These are phyloP conservation scores for Verticillium zaregamsianum DNA, from an alignment of 2,329 filamentous ascomycete species.

Conservation along the genomic window DNA sequence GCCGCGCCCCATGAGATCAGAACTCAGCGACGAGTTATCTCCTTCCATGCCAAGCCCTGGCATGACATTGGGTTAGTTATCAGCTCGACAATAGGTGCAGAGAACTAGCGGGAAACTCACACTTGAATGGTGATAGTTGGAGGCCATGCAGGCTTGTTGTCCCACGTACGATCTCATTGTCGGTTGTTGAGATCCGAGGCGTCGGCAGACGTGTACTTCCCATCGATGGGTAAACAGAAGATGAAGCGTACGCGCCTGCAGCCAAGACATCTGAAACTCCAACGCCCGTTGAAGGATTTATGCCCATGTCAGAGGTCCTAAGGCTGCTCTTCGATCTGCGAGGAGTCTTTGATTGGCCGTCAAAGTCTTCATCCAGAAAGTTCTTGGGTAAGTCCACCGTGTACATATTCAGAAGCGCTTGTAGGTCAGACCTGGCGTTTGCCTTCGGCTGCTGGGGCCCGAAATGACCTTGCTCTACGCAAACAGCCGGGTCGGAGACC, in stretches of 20 bases:
- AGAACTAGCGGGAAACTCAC: constrained; percentile 15
- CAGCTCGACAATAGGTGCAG: background rate
- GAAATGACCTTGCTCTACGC: background rate
- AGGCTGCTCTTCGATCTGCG: too few relatives aligned
- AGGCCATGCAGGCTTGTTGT: constrained; percentile 28
- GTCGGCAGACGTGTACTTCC: constrained; percentile 4
- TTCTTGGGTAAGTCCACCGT: background rate
- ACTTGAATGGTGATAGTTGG: constrained; percentile 28
- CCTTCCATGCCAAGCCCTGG: constrained; percentile 16
- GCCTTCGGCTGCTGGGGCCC: background rate
- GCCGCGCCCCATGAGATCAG: background rate
- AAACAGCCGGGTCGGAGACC: too few relatives aligned
- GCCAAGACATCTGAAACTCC: background rate
- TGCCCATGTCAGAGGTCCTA: too few relatives aligned
- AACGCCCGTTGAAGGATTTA: background rate
- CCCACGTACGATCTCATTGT: constrained; percentile 16
- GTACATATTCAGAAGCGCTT: background rate
- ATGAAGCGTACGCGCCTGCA: constrained; percentile 2
- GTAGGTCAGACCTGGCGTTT: background rate
- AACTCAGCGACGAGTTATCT: background rate
- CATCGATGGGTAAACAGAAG: constrained; percentile 9
- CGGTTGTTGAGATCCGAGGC: background rate
- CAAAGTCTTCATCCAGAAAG: background rate
- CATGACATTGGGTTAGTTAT: background rate
- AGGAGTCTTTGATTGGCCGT: background rate